Percentiles rank a stretch among this genome's conserved stretches.
Evolutionary conservation across 345 rosid genomes (phyloP).

Genomic region (Camelina laxa): DNA sequence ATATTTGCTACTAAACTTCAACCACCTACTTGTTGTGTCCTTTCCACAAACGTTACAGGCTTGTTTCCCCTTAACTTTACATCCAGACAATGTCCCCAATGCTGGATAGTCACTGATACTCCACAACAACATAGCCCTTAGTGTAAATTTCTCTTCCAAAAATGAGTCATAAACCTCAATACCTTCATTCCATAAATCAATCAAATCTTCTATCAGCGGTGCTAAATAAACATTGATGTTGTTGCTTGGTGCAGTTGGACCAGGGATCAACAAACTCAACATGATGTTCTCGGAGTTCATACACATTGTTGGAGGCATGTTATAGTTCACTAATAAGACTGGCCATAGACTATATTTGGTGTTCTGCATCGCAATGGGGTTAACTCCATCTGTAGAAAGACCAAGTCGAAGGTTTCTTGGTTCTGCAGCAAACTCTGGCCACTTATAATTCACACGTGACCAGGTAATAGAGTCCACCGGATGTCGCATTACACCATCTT

Average conservation of each 20-base stretch:
- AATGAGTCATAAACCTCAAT: neutral
- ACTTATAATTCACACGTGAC: neutral
- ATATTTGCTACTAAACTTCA: too few species aligned
- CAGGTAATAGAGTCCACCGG: neutral
- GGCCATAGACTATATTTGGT: neutral
- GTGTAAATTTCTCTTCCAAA: neutral
- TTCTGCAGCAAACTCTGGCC: neutral
- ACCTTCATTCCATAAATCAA: neutral
- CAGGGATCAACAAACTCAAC: too few species aligned
- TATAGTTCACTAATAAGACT: neutral
- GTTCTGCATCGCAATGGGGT: neutral
- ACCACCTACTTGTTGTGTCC: too few species aligned
- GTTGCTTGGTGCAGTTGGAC: too few species aligned
- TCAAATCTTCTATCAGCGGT: neutral
- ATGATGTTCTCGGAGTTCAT: neutral
- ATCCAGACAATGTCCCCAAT: neutral
- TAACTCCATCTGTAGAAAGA: neutral
- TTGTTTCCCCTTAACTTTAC: neutral
- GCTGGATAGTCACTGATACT: neutral
- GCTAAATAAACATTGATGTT: too few species aligned
- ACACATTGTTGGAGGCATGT: neutral
- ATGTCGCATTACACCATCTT: too few species aligned
- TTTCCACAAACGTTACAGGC: too few species aligned
- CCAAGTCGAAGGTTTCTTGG: neutral
- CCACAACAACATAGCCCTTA: neutral